phyloP scores from a whole-genome alignment of 768 basidiomycete genomes.

The Jaapia argillacea region DNA sequence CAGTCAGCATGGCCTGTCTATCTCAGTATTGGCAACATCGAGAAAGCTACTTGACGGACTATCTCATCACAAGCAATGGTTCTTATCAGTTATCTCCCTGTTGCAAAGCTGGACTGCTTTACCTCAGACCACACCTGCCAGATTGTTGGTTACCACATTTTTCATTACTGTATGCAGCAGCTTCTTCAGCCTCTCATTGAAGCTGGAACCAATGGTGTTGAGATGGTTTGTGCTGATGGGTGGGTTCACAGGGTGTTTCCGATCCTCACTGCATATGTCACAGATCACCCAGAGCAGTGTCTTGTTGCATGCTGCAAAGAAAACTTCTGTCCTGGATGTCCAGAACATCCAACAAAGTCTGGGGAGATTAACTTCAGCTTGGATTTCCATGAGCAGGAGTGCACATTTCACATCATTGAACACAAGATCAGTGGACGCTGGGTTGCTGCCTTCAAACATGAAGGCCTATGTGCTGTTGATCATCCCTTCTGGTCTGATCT shows the following conservation, averaged over 20 bases:
- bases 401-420: no score
- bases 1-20: no score
- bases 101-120: conserved; percentile 21
- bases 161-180: conserved; percentile 25
- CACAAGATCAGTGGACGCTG: no score
- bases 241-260: conserved; percentile 3
- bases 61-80: conserved; percentile 23
- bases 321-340: no score
- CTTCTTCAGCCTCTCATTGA: conserved; percentile 16
- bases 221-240: conserved; percentile 4
- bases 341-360: no score
- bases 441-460: no score
- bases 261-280: conserved; percentile 9
- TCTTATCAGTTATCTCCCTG: conserved; percentile 30
- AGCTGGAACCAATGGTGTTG: conserved; percentile 2
- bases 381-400: no score
- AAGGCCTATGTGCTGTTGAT: no score
- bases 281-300: conserved; percentile 11
- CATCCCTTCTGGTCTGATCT: no score
- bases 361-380: no score
- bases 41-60: conserved; percentile 26
- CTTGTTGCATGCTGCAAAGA: conserved; percentile 7
- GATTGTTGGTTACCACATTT: conserved; percentile 16
- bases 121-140: conserved; percentile 12
- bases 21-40: conserved; percentile 31